Base-by-base conservation (phyloP, 768 basidiomycete species). In the Leucocoprinus birnbaumii region DNA sequence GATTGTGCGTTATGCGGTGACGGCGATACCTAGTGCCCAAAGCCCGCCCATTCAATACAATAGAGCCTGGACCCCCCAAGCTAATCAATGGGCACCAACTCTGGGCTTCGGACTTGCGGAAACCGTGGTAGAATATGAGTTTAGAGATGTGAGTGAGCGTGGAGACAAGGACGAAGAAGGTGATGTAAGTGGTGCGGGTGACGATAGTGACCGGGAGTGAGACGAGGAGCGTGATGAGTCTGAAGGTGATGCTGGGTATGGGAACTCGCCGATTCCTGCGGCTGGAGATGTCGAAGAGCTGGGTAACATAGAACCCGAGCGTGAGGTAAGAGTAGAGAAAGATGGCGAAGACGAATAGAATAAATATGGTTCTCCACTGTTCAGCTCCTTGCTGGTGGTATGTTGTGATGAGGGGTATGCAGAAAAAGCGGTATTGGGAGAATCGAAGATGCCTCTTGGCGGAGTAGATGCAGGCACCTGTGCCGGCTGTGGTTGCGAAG, bases 231-330 rank as follows among this genome's bases (percentile, higher is more conserved):
- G 16, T 31, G 31, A 48, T n/a, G 6, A 18, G 13, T 27, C 16
- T 27, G 48, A 22, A 40, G 45, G 31, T 31, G 31, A 31, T 31
- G 40, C 27, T 16, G 40, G 47, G 2, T 26, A 34, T 22, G 54
- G 54, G 25, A 55, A 55, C 22, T 48, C 47, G 26, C 54, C 54
- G 22, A 55, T 55, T 19, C 38, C 45, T 25, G 53, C 42, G 34
- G 42, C 42, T n/a, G 34, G 22, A 26, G 24, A 16, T 6, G 42
- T 31, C 11, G 31, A 19, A 21, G 14, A 11, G 37, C n/a, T 38
- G 24, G 52, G 13, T 14, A 22, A 9, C 16, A 25, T 35, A 19
- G 44, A 10, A 22, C 25, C 47, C 4, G 53, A 34, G 3, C 22
- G 25, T 43, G 54, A 21, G 4, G 54, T 11, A 31, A 5, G 11